phyloP scores from a whole-genome alignment of 805 yeast genomes.

The Yamadazyma takamatsuzukensis region DNA sequence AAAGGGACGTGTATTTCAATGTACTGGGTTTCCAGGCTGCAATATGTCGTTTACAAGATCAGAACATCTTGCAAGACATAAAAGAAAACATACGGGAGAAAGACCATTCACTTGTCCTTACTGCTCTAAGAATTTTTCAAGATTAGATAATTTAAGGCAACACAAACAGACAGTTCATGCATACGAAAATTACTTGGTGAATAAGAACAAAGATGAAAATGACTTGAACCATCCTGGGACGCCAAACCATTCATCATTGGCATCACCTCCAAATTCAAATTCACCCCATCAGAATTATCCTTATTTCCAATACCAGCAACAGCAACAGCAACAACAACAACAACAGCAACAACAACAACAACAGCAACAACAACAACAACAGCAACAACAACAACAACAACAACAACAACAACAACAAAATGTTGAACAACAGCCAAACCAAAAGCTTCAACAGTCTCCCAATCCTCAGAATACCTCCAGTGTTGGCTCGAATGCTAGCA shows the following conservation, averaged over 20 bases:
- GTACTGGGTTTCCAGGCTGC: conserved; percentile 84
- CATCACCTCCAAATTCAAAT: conserved; percentile 26
- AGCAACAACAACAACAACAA: conserved; percentile 5
- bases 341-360: conserved; percentile 7
- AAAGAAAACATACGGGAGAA: conserved; percentile 92
- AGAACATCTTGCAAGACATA: conserved; percentile 89
- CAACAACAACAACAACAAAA: conserved; percentile 2
- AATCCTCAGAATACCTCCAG: not conserved
- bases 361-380: conserved; percentile 4
- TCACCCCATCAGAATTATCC: conserved; percentile 17
- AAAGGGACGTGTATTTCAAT: conserved; percentile 71
- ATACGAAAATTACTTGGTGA: conserved; percentile 27
- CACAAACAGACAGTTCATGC: conserved; percentile 75
- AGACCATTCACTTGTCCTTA: conserved; percentile 86
- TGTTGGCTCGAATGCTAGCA: not conserved
- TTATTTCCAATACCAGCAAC: conserved; percentile 11
- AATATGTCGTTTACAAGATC: conserved; percentile 85
- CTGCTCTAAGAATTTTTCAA: conserved; percentile 72
- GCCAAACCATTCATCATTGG: conserved; percentile 10
- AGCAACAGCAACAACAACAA: conserved; percentile 3
- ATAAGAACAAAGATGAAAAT: conserved; percentile 11
- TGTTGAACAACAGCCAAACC: no score
- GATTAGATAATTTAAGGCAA: conserved; percentile 86
- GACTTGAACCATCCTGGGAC: conserved; percentile 8
- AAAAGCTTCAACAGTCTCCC: not conserved